These are phyloP conservation scores for Dendrobium nobile DNA, from an alignment of 106 monocot species.

Conservation along the genomic window DNA sequence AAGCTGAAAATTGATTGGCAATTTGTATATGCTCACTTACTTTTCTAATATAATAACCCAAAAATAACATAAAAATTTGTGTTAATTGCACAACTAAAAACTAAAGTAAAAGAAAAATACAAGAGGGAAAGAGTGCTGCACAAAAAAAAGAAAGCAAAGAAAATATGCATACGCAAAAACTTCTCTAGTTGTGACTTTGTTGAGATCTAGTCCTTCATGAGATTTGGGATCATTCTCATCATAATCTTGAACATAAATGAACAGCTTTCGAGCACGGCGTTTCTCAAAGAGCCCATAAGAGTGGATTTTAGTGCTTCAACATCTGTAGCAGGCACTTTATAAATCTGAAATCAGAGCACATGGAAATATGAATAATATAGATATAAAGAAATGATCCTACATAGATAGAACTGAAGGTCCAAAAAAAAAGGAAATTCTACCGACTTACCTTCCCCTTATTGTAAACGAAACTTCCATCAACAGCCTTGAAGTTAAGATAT, in stretches of 20 bases:
- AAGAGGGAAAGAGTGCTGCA: not conserved
- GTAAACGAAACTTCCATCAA: conserved; percentile 95
- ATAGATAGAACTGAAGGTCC: not conserved
- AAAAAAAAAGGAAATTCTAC: not conserved
- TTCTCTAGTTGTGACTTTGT: conserved; percentile 70
- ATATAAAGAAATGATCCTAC: not conserved
- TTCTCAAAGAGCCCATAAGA: conserved; percentile 83
- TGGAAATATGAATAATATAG: not conserved
- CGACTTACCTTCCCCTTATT: conserved; percentile 64
- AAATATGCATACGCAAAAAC: conserved; percentile 46
- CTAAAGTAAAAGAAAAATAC: not conserved
- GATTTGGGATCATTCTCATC: conserved; percentile 84
- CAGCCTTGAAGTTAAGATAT: conserved; percentile 91
- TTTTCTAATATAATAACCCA: too few relatives aligned
- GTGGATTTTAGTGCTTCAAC: conserved; percentile 77
- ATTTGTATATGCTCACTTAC: too few relatives aligned
- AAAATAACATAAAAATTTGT: too few relatives aligned
- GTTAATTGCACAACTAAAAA: not conserved
- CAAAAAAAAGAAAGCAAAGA: not conserved
- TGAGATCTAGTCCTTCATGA: conserved; percentile 73
- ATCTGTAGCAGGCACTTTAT: conserved; percentile 83
- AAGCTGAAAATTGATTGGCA: too few relatives aligned
- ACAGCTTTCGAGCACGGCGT: conserved; percentile 68
- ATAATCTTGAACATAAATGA: conserved; percentile 88
- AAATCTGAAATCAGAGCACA: conserved; percentile 38